A percentile compares a stretch with the other conserved stretches of the same genome.
phyloP scores from a whole-genome alignment of 306 rosid species.

The Begonia masoniana region DNA sequence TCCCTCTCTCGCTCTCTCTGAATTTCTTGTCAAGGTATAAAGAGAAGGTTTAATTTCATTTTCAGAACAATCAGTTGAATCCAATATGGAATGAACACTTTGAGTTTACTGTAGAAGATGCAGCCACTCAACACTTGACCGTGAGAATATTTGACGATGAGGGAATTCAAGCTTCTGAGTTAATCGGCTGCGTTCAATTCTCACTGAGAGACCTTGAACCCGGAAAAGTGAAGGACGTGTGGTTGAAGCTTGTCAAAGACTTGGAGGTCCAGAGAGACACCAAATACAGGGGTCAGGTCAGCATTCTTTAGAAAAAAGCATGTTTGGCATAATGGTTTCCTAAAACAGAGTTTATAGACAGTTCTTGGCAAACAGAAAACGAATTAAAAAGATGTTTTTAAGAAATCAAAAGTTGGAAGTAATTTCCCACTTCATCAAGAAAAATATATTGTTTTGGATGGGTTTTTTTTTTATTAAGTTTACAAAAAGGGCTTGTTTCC shows the following conservation, averaged over 20 bases:
- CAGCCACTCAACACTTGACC: constrained; percentile 65
- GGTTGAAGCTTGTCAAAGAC: constrained; percentile 78
- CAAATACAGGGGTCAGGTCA: constrained; percentile 84
- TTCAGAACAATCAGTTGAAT: constrained; percentile 75
- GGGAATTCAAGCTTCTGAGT: constrained; percentile 69
- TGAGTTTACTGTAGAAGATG: constrained; percentile 71
- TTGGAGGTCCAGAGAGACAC: constrained; percentile 70
- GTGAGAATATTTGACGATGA: constrained; percentile 75
- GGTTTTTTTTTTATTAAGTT: too few relatives aligned
- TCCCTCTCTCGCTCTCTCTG: not conserved
- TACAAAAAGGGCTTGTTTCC: too few relatives aligned
- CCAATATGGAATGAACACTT: constrained; percentile 95
- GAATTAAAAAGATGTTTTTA: too few relatives aligned
- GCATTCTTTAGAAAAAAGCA: constrained; percentile 4
- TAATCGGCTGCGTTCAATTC: constrained; percentile 64
- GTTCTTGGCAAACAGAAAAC: too few relatives aligned
- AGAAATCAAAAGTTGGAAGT: too few relatives aligned
- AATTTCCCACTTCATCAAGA: too few relatives aligned
- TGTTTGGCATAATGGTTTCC: too few relatives aligned
- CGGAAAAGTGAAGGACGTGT: constrained; percentile 72
- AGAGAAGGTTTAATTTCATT: constrained; percentile 5
- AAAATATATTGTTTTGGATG: too few relatives aligned
- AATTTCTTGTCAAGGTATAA: constrained; percentile 2
- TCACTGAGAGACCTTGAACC: constrained; percentile 61
- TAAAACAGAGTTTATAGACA: too few relatives aligned